Conservation (phyloP, 2,329 filamentous ascomycete species). For the Phaeosphaeria sp. region DNA sequence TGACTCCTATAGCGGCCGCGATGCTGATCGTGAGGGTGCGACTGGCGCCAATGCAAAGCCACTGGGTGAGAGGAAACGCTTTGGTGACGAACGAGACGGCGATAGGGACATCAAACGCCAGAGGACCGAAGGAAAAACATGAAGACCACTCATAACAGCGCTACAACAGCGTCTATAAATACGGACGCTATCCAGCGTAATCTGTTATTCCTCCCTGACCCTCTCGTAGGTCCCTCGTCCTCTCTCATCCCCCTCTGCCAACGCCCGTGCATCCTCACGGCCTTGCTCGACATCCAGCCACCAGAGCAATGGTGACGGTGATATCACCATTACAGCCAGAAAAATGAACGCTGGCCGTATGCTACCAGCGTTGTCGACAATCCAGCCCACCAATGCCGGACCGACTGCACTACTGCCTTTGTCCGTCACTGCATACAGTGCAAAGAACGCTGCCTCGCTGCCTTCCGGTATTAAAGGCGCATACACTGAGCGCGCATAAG, state of each 20-base stretch:
- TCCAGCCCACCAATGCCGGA: constrained; percentile 84
- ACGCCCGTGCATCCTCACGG: constrained; percentile 40
- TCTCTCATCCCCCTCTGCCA: constrained; percentile 25
- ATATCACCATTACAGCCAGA: constrained; percentile 75
- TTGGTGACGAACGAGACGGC: constrained; percentile 44
- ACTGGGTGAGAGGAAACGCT: constrained; percentile 66
- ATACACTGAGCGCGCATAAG: constrained; percentile 88
- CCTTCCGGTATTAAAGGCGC: constrained; percentile 90
- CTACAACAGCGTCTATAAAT: neutral
- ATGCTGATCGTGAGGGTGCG: constrained; percentile 52
- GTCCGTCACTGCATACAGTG: constrained; percentile 92
- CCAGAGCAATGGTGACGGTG: constrained; percentile 81
- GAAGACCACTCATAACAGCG: constrained; percentile 2
- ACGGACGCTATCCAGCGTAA: neutral
- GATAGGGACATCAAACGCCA: constrained; percentile 54
- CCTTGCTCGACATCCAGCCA: constrained; percentile 74
- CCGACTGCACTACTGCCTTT: constrained; percentile 93
- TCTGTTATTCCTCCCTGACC: constrained; percentile 16
- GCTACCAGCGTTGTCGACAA: constrained; percentile 70
- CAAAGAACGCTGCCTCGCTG: constrained; percentile 91
- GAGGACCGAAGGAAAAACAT: constrained; percentile 44
- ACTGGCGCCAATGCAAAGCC: constrained; percentile 75
- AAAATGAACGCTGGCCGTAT: constrained; percentile 77
- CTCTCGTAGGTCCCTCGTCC: constrained; percentile 26
- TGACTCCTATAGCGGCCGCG: constrained; percentile 58